Conservation (phyloP, 495 filamentous ascomycete species). For the Neurospora discreta region DNA sequence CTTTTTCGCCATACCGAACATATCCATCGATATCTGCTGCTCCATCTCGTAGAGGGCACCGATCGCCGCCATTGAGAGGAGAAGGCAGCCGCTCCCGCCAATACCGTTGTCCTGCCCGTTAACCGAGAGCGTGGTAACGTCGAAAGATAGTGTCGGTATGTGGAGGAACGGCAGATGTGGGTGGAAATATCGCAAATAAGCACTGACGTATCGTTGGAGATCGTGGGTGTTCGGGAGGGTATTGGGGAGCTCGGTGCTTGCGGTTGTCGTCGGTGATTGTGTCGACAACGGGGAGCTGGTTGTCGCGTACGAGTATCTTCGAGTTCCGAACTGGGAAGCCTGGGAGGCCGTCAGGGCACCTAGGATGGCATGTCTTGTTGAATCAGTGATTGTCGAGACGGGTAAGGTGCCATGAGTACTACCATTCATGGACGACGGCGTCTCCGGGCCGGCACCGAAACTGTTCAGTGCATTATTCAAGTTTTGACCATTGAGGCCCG, state of each 20-base stretch:
- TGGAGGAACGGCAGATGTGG: slow-evolving; percentile 92
- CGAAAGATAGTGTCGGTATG: slow-evolving; percentile 85
- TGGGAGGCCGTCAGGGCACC: slow-evolving; percentile 60
- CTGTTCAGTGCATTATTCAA: slow-evolving; percentile 45
- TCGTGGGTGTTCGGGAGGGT: slow-evolving; percentile 78
- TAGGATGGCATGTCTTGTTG: slow-evolving; percentile 79
- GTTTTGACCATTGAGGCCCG: slow-evolving; percentile 41
- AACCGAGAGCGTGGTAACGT: slow-evolving; percentile 55
- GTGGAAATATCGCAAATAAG: slow-evolving; percentile 91
- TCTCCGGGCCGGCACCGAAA: slow-evolving; percentile 52
- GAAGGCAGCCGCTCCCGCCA: slow-evolving; percentile 79
- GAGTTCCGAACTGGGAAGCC: slow-evolving; percentile 57
- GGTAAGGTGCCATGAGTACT: slow-evolving; percentile 46
- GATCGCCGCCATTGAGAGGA: slow-evolving; percentile 93
- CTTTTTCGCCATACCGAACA: slow-evolving; percentile 89
- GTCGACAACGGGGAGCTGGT: slow-evolving; percentile 54
- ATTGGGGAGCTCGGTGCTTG: slow-evolving; percentile 34
- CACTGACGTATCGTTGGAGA: slow-evolving; percentile 81
- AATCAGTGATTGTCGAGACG: slow-evolving; percentile 73
- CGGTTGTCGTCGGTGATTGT: slow-evolving; percentile 36
- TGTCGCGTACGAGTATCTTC: slow-evolving; percentile 67
- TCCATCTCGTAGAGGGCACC: slow-evolving; percentile 93
- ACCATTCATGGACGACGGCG: slow-evolving; percentile 56
- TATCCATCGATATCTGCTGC: slow-evolving; percentile 61
- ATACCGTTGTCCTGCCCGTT: slow-evolving; percentile 53